Base-by-base conservation (phyloP, 305 asterid species). In the Andrographis paniculata region DNA sequence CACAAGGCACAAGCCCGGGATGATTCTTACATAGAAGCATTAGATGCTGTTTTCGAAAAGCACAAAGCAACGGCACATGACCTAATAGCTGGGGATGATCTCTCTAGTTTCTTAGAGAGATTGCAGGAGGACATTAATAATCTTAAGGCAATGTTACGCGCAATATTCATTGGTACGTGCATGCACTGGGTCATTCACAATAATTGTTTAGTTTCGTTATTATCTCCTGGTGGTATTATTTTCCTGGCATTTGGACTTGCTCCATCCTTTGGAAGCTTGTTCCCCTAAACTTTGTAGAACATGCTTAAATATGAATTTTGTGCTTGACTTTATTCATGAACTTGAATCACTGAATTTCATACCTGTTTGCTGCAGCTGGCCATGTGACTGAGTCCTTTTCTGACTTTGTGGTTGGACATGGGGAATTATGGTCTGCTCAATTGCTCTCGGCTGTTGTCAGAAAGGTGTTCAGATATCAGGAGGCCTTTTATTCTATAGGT, bases 401-500 rank as follows among this genome's bases (percentile, higher is more conserved):
- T 0, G 99, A 91, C 59, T 91, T 86, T 75, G 99, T 91, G 75
- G 99, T 68, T 47, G 99, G 99, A 46, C 94, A 91, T 52, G 96
- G 99, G 2, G 99, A 91, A 76, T 67, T 91, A 51, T 91, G 96
- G 99, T 83, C 95, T 59, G 81, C 99, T 52, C 91, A 86, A 30
- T 55, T 86, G 74, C 73, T 91, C 60, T 73, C 95, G 27, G 73
- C 82, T 17, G 82, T 79, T 52, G 64, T 91, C 65, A 73, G 82
- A 73, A 80, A 77, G 99, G 99, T 91, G 57, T 48, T 59, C 54
- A 21, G 45, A 42, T 12, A 48, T 24, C 16, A 57, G 64, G 33
- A 23, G 51, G 52, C 16, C 38, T 62, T 10, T 13, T 45, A 18
- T 45, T 42, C 36, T 22, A 56, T 52, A 43, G 43, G n/a, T 53